Base-by-base conservation (phyloP, 2,329 filamentous ascomycete genomes). In the Chrysoporthe puriensis region DNA sequence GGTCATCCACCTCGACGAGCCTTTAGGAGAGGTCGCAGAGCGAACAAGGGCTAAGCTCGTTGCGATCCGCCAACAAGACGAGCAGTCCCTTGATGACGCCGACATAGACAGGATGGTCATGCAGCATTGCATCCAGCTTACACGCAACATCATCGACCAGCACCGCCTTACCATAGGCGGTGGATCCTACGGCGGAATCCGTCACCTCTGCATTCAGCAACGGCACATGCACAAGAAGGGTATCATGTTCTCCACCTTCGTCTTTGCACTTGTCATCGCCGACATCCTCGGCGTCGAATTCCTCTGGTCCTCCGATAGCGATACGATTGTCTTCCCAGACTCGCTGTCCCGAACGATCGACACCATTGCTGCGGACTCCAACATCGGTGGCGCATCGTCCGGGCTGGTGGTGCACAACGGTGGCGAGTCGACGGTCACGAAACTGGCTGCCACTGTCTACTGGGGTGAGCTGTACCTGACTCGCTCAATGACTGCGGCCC, bases 211-310 rank as follows among this genome's bases (percentile, higher is more conserved):
- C 63, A 66, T 79, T 18, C 74, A 73, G 42, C 77, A 79, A 69
- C 77, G 76, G 2, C 78, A 79, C 62, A 70, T 76, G 69, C 76
- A 77, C 73, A 79, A 79, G 69, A 79, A 79, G 57, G 77, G 75
- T 8, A 76, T 79, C 59, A 78, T 79, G 76, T 79, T 79, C 62
- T 78, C 76, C 6, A 73, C 76, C 14, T 76, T 78, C 64, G 71
- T 79, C 18, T 76, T 79, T 60, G 72, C 73, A 1, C 71, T 77
- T 18, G 75, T 77, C 1, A 72, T 79, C 11, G 72, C 76, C 4
- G 74, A 78, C 42, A 70, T 72, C 14, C 70, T 77, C 1, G 73
- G 73, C 1, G 70, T 79, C 34, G 77, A 78, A 42, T 79, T 75
- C 61, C 66, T 79, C 1, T 79, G 77, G 77, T 76, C 77, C 1